Conservation (phyloP, 2,329 filamentous ascomycete genomes). For the Cryphonectria japonica region DNA sequence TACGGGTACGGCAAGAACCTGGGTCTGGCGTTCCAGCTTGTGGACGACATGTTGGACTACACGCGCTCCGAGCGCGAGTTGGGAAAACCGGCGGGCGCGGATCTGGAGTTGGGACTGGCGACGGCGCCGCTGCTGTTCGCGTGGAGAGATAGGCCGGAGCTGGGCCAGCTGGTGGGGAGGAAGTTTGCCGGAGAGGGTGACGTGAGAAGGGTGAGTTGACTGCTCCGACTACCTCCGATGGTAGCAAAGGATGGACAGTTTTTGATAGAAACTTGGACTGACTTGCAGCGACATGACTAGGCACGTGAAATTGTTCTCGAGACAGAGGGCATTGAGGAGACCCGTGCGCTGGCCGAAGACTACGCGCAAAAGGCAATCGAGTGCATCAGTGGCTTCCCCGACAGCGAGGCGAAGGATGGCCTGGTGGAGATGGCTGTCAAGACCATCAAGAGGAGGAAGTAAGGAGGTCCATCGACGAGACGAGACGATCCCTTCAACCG, state of each 20-base stretch:
- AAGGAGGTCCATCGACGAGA: slow-evolving; percentile 30
- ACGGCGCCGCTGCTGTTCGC: slow-evolving; percentile 94
- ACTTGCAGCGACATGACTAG: slow-evolving; percentile 49
- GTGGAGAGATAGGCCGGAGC: slow-evolving; percentile 84
- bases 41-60: slow-evolving; percentile 98
- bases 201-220: slow-evolving; percentile 71
- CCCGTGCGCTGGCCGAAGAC: slow-evolving; percentile 84
- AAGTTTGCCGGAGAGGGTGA: slow-evolving; percentile 87
- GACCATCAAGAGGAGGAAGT: slow-evolving; percentile 87
- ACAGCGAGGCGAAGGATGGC: slow-evolving; percentile 92
- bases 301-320: slow-evolving; percentile 82
- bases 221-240: no score
- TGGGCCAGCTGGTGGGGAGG: slow-evolving; percentile 86
- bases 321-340: slow-evolving; percentile 90
- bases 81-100: slow-evolving; percentile 93
- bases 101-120: slow-evolving; percentile 89
- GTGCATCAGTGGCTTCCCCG: slow-evolving; percentile 82
- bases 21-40: slow-evolving; percentile 92
- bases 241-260: not conserved
- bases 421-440: slow-evolving; percentile 93
- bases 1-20: slow-evolving; percentile 93
- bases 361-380: slow-evolving; percentile 87
- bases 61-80: slow-evolving; percentile 83
- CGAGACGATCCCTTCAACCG: not conserved
- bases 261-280: slow-evolving; percentile 20